Evolutionary conservation across 768 basidiomycete genomes (phyloP).

Genomic region (Daedaleopsis sinensis): DNA sequence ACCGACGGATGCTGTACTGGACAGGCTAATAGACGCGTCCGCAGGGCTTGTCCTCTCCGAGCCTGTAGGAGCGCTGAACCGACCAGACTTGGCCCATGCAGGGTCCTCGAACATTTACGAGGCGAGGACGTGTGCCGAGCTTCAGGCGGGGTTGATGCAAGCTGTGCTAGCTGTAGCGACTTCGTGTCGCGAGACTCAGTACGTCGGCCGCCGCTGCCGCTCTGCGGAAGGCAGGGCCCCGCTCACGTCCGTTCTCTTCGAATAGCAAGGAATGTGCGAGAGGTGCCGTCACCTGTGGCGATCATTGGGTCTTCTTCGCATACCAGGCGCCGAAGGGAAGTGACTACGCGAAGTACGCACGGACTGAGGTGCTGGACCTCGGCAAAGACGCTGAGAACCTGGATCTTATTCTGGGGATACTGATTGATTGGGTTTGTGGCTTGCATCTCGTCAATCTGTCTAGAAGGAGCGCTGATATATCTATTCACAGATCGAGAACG

Average conservation of each 20-base stretch:
- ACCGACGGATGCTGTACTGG: neutral
- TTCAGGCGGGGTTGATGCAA: neutral
- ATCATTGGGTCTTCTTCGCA: constrained; percentile 6
- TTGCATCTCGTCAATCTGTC: neutral
- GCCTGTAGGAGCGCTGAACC: constrained; percentile 5
- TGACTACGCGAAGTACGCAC: constrained; percentile 6
- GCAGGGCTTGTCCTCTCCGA: constrained; percentile 5
- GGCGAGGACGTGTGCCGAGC: constrained; percentile 1
- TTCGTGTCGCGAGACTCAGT: neutral
- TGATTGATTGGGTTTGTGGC: constrained; percentile 1
- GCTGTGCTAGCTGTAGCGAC: constrained; percentile 1
- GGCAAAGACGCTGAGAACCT: constrained; percentile 1
- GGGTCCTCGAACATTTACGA: constrained; percentile 2
- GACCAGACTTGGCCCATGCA: neutral
- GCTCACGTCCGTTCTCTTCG: neutral
- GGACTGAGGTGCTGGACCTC: constrained; percentile 1
- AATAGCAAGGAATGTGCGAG: constrained; percentile 1
- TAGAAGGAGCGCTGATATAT: neutral
- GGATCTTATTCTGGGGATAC: constrained; percentile 1
- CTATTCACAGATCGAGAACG: constrained; percentile 1
- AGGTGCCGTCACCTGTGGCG: constrained; percentile 5
- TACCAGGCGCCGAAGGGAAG: constrained; percentile 4
- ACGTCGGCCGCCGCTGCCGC: neutral
- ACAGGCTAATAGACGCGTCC: neutral
- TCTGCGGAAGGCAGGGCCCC: neutral